Evolutionary conservation across 495 filamentous ascomycete genomes (phyloP), one percentile per base, ranked within the genome.

Genomic region (Xylaria nigripes): DNA sequence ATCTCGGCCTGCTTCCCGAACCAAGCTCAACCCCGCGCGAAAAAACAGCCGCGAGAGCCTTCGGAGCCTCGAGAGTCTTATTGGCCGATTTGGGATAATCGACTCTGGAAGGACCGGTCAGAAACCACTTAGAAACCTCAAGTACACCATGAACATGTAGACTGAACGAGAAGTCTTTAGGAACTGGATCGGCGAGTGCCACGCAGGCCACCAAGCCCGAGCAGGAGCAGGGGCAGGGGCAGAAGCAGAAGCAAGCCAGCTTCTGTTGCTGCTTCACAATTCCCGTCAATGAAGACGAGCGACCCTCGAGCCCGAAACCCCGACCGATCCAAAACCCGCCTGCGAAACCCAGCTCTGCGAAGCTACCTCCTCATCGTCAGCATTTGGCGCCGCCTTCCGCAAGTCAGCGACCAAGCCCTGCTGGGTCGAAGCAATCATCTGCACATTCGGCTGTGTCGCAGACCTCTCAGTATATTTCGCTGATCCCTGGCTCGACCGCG

Each of bases 31-130:
- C 6, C 55, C 81, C 22, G 74, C 83, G 60, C 72, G 81, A 48
- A 76, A 86, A 50, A 82, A 80, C 32, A 95, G 90, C 63, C 78
- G 94, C 42, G 90, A 95, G 67, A 93, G 88, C 0, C 70, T 94
- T 40, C 36, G 16, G 36, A 95, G 90, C 63, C 78, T 95, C 43
- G 90, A 95, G 67, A 93, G 88, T 0, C 71, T 94, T 36, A 79
- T 90, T 50, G 87, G 87, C 40, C 78, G 86, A 32, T 69, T 95
- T 8, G 90, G 90, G 2, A 76, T 95, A 5, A 72, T 89, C 8
- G 82, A 85, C 27, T 57, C 60, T 13, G 53, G 68, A 41, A 65
- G 61, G 2, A 60, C 64, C 30, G 65, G 66, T 13, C 61, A 61
- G 38, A 67, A 65, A 47, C 54, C 61, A n/a, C 25, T 48, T 25